Evolutionary conservation across 495 filamentous ascomycete species (phyloP).

Genomic region (Cairneyella variabilis): DNA sequence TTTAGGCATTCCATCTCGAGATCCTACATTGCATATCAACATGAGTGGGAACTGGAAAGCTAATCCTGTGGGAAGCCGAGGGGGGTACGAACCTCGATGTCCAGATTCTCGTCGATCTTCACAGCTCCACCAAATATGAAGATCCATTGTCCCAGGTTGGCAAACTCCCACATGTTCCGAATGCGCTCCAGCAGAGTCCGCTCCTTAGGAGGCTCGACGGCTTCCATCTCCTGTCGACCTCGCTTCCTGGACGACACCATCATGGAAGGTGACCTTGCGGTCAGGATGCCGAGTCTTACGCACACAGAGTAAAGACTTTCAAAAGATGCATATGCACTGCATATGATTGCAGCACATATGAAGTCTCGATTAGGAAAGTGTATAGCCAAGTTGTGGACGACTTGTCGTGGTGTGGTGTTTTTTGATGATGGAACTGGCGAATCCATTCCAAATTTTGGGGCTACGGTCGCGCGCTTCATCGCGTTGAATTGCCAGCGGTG

Average conservation of each 20-base stretch:
- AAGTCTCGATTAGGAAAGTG: too few relatives aligned
- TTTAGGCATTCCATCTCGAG: slow-evolving; percentile 85
- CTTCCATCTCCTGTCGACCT: slow-evolving; percentile 61
- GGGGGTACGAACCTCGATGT: slow-evolving; percentile 67
- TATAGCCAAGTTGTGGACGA: too few relatives aligned
- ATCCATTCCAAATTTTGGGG: too few relatives aligned
- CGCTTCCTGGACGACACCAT: slow-evolving; percentile 67
- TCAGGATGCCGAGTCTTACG: too few relatives aligned
- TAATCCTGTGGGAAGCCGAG: background rate
- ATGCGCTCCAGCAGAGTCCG: slow-evolving; percentile 59
- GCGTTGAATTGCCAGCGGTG: too few relatives aligned
- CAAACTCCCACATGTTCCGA: slow-evolving; percentile 91
- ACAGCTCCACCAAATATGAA: slow-evolving; percentile 81
- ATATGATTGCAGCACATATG: too few relatives aligned
- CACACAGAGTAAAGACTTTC: too few relatives aligned
- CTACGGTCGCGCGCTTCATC: too few relatives aligned
- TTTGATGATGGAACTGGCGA: too few relatives aligned
- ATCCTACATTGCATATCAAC: slow-evolving; percentile 51
- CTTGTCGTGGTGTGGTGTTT: too few relatives aligned
- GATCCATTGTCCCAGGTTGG: slow-evolving; percentile 90
- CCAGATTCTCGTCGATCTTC: slow-evolving; percentile 82
- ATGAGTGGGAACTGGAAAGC: background rate
- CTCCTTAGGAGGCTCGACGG: slow-evolving; percentile 43
- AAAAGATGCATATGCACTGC: too few relatives aligned
- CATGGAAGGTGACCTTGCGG: slow-evolving; percentile 21